Conservation (phyloP, 805 yeast species). For the Gaillardinia entomophila region DNA sequence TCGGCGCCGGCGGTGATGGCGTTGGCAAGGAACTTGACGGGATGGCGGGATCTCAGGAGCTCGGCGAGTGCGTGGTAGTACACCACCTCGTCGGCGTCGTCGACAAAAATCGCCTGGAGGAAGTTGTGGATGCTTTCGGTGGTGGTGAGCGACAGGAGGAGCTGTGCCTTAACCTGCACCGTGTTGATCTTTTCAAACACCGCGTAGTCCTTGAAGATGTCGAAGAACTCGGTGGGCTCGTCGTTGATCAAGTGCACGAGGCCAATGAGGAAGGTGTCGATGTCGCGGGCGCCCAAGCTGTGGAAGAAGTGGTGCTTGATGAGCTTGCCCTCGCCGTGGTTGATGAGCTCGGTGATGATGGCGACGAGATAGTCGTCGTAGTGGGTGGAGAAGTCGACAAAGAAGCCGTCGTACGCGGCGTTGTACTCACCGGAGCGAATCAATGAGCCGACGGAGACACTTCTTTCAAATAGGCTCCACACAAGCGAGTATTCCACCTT, state of each 20-base stretch:
- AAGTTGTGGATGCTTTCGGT: constrained; percentile 14
- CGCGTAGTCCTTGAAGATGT: constrained; percentile 17
- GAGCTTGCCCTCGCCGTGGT: constrained; percentile 28
- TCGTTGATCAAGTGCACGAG: constrained; percentile 25
- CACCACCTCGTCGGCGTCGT: constrained; percentile 11
- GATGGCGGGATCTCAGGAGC: constrained; percentile 10
- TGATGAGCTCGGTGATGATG: constrained; percentile 23
- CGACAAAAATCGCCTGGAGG: constrained; percentile 13
- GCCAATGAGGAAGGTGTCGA: constrained; percentile 28
- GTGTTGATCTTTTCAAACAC: constrained; percentile 10
- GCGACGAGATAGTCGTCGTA: constrained; percentile 23
- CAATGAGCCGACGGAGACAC: constrained; percentile 11
- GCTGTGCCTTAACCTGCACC: constrained; percentile 5
- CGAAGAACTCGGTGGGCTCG: constrained; percentile 16
- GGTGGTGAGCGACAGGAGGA: constrained; percentile 8
- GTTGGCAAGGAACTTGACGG: constrained; percentile 5
- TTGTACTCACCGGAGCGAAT: constrained; percentile 13
- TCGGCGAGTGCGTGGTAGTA: constrained; percentile 27
- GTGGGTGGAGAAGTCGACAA: constrained; percentile 8
- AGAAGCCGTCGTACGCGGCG: constrained; percentile 22
- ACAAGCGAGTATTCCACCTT: constrained; percentile 22
- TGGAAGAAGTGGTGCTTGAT: constrained; percentile 38
- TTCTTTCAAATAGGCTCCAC: constrained; percentile 20
- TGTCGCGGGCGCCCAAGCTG: constrained; percentile 28
- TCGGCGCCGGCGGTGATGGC: constrained; percentile 5